phyloP scores from a whole-genome alignment of 768 basidiomycete species.

The Xerocomus potaroensis region DNA sequence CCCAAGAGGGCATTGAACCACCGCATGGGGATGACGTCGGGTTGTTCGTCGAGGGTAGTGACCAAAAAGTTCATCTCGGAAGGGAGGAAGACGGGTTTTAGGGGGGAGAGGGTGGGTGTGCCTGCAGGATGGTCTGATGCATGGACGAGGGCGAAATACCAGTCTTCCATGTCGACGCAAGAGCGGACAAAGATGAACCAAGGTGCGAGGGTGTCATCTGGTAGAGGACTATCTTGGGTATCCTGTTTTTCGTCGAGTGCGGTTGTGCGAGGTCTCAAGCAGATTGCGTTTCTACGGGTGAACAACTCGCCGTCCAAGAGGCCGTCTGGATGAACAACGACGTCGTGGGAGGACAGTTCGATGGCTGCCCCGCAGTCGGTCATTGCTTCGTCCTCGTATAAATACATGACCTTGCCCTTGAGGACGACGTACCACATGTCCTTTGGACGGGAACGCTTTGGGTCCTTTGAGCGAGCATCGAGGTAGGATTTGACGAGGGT shows the following conservation, averaged over 20 bases:
- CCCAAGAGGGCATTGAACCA: slow-evolving; percentile 97
- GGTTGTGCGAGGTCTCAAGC: slow-evolving; percentile 52
- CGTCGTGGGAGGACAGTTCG: slow-evolving; percentile 75
- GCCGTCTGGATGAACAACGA: slow-evolving; percentile 70
- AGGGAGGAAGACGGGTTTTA: slow-evolving; percentile 63
- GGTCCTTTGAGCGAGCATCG: slow-evolving; percentile 80
- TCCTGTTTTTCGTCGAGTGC: slow-evolving; percentile 24
- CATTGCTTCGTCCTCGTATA: slow-evolving; percentile 92
- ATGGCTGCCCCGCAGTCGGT: slow-evolving; percentile 89
- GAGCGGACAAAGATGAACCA: slow-evolving; percentile 94
- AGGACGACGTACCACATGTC: slow-evolving; percentile 92
- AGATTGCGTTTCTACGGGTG: slow-evolving; percentile 85
- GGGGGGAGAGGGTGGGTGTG: slow-evolving; percentile 55
- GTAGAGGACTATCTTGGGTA: slow-evolving; percentile 39
- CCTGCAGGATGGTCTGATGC: slow-evolving; percentile 63
- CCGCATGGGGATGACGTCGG: slow-evolving; percentile 94
- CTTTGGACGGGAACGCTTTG: slow-evolving; percentile 77
- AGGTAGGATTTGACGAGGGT: slow-evolving; percentile 76
- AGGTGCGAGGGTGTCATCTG: slow-evolving; percentile 49
- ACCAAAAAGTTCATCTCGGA: slow-evolving; percentile 83
- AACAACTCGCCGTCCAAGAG: slow-evolving; percentile 86
- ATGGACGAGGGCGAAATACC: slow-evolving; percentile 81
- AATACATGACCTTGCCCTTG: slow-evolving; percentile 86
- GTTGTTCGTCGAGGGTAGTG: slow-evolving; percentile 82
- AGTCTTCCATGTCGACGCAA: slow-evolving; percentile 95